Conservation (phyloP, 768 basidiomycete species). For the Lactarius deliciosus region DNA sequence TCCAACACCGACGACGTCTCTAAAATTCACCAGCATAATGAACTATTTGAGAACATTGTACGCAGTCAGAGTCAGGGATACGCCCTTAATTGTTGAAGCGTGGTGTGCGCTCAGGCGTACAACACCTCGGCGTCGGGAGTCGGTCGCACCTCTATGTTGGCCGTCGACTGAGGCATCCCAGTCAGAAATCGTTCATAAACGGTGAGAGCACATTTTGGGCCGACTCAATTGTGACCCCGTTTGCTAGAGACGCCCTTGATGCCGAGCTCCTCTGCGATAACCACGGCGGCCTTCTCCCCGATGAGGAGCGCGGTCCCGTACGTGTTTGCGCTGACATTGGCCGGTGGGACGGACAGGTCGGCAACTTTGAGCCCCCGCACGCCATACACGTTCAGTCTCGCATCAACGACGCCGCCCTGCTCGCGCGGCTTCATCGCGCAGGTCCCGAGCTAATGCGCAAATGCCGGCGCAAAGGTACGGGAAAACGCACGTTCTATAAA, state of each 20-base stretch:
- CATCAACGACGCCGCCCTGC: slow-evolving; percentile 58
- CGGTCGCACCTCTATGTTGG: no score
- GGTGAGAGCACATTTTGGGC: no score
- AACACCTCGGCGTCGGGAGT: no score
- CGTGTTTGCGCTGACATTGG: slow-evolving; percentile 43
- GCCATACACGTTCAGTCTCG: slow-evolving; percentile 60
- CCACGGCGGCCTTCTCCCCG: slow-evolving; percentile 58
- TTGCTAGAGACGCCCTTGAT: slow-evolving; percentile 27
- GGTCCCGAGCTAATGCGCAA: slow-evolving; percentile 47
- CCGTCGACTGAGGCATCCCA: no score
- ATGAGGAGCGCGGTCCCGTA: slow-evolving; percentile 44
- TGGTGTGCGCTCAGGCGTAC: no score
- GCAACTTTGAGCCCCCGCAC: slow-evolving; percentile 55
- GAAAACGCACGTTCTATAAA: not conserved
- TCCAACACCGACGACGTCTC: no score
- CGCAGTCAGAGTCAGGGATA: no score
- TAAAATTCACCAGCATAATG: no score
- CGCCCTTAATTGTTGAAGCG: no score
- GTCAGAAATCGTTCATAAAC: no score
- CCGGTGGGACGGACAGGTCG: slow-evolving; percentile 42
- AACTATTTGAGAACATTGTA: no score
- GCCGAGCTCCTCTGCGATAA: slow-evolving; percentile 54
- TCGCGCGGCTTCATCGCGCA: slow-evolving; percentile 65
- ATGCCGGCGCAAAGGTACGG: not conserved
- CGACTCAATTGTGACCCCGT: no score